Conservation (phyloP, 768 basidiomycete genomes). For the Boletus insuetus region DNA sequence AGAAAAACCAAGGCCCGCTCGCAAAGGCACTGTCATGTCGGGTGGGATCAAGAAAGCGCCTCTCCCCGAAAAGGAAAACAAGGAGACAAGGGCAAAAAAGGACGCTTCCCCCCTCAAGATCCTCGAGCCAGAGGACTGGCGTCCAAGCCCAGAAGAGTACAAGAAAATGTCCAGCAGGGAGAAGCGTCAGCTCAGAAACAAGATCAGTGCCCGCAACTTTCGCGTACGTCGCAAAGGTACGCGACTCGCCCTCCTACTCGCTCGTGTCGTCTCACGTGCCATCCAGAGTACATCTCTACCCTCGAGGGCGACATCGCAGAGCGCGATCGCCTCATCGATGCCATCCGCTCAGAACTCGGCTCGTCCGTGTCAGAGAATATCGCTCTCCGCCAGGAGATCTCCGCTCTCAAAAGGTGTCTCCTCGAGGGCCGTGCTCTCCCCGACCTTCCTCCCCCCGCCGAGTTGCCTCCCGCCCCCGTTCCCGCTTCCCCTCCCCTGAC, state of each 20-base stretch:
- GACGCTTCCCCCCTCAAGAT: conserved; percentile 27
- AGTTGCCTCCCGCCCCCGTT: conserved; percentile 29
- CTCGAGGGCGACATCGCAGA: conserved; percentile 93
- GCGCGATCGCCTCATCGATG: conserved; percentile 86
- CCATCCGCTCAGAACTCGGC: conserved; percentile 81
- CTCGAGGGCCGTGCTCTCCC: conserved; percentile 59
- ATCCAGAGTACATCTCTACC: conserved; percentile 85
- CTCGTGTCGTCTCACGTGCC: not conserved
- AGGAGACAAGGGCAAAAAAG: conserved; percentile 20
- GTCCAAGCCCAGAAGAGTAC: conserved; percentile 89
- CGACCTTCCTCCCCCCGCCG: conserved; percentile 45
- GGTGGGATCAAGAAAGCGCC: conserved; percentile 72
- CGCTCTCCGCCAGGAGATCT: conserved; percentile 77
- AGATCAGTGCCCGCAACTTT: conserved; percentile 95
- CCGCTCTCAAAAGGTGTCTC: conserved; percentile 69
- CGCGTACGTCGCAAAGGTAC: conserved; percentile 89
- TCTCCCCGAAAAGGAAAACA: conserved; percentile 35
- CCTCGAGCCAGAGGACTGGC: conserved; percentile 66
- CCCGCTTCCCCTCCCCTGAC: conserved; percentile 42
- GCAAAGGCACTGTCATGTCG: conserved; percentile 67
- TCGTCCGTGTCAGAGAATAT: conserved; percentile 77
- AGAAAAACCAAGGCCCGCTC: conserved; percentile 46
- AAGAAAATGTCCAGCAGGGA: conserved; percentile 94
- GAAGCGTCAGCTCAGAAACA: conserved; percentile 94
- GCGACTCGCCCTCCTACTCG: not conserved